A percentile compares a stretch with the other conserved stretches of the same genome.
These are phyloP conservation scores for Colletotrichum spaethianum DNA, from an alignment of 2,329 filamentous ascomycete genomes.

Conservation along the genomic window DNA sequence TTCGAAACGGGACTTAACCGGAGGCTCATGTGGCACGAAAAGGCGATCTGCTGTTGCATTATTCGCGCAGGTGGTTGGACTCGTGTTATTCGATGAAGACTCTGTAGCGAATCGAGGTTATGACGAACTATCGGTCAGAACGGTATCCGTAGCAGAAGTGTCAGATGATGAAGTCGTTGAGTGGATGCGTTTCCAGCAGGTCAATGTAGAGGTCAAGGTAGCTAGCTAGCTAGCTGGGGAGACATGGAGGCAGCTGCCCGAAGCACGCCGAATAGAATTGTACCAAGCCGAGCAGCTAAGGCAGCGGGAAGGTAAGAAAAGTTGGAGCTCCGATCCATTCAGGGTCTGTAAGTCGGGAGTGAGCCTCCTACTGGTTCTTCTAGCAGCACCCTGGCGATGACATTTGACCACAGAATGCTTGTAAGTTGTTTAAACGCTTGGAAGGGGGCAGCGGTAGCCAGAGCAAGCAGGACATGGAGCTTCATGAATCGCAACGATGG, in stretches of 20 bases:
- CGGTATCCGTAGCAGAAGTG: slow-evolving; percentile 23
- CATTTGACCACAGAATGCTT: neutral
- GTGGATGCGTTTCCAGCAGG: slow-evolving; percentile 47
- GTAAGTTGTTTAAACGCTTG: neutral
- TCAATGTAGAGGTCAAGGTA: neutral
- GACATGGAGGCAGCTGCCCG: slow-evolving; percentile 14
- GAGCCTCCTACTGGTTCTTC: slow-evolving; percentile 5
- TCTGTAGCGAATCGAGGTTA: slow-evolving; percentile 11
- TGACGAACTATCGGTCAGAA: slow-evolving; percentile 33
- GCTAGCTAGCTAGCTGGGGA: slow-evolving; percentile 14
- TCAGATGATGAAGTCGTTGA: slow-evolving; percentile 44
- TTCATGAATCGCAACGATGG: slow-evolving; percentile 44
- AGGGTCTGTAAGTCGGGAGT: neutral
- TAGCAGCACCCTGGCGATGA: neutral
- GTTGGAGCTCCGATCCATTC: slow-evolving; percentile 20
- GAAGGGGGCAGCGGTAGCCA: neutral
- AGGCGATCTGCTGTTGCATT: neutral
- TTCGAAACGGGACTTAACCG: neutral
- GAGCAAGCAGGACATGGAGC: slow-evolving; percentile 41
- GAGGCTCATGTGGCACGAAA: slow-evolving; percentile 11
- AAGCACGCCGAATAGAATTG: slow-evolving; percentile 15
- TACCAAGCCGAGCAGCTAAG: slow-evolving; percentile 5
- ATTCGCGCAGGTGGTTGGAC: slow-evolving; percentile 22
- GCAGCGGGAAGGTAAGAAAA: slow-evolving; percentile 27
- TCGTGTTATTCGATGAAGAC: slow-evolving; percentile 16